These are phyloP conservation scores for Suhomyces bokatorum DNA, from an alignment of 1,139 yeast genomes.

Conservation along the genomic window DNA sequence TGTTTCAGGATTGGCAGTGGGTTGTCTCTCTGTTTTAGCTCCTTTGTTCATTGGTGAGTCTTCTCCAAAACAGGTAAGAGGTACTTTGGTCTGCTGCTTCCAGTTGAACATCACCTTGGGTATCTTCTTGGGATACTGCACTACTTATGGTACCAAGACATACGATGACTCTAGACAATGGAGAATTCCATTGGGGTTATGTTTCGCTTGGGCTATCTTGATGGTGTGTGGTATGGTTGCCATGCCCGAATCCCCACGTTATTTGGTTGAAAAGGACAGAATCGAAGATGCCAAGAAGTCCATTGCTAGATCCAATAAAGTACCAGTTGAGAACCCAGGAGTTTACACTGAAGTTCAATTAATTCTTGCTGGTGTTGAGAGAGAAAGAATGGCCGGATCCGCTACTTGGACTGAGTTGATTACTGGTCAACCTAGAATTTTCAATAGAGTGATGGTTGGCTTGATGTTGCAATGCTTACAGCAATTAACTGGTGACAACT, in stretches of 20 bases:
- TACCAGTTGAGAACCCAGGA: slow-evolving; percentile 50
- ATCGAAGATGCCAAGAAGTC: slow-evolving; percentile 54
- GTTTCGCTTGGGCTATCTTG: slow-evolving; percentile 26
- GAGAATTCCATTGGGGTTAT: slow-evolving; percentile 25
- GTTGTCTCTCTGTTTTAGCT: slow-evolving; percentile 24
- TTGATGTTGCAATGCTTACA: slow-evolving; percentile 66
- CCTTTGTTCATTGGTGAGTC: slow-evolving; percentile 28
- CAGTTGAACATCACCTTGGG: slow-evolving; percentile 28
- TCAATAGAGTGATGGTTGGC: slow-evolving; percentile 67
- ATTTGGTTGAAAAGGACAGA: slow-evolving; percentile 23
- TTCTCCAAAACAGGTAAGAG: slow-evolving; percentile 27
- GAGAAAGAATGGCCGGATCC: slow-evolving; percentile 60
- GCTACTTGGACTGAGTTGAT: slow-evolving; percentile 71
- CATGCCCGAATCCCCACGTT: slow-evolving; percentile 31
- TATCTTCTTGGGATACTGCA: slow-evolving; percentile 49
- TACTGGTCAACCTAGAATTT: slow-evolving; percentile 65
- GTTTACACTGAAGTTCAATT: slow-evolving; percentile 59
- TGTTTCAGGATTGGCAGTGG: slow-evolving; percentile 28
- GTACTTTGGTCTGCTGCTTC: slow-evolving; percentile 28
- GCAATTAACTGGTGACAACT: slow-evolving; percentile 80
- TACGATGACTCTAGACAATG: slow-evolving; percentile 18
- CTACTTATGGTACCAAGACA: slow-evolving; percentile 24
- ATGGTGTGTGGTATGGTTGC: slow-evolving; percentile 26
- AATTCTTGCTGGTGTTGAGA: slow-evolving; percentile 63
- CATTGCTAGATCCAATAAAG: slow-evolving; percentile 27